A percentile compares a stretch with the other conserved stretches of the same genome.
Evolutionary conservation across 2,329 filamentous ascomycete species (phyloP).

Genomic region (Trichoderma sp.): DNA sequence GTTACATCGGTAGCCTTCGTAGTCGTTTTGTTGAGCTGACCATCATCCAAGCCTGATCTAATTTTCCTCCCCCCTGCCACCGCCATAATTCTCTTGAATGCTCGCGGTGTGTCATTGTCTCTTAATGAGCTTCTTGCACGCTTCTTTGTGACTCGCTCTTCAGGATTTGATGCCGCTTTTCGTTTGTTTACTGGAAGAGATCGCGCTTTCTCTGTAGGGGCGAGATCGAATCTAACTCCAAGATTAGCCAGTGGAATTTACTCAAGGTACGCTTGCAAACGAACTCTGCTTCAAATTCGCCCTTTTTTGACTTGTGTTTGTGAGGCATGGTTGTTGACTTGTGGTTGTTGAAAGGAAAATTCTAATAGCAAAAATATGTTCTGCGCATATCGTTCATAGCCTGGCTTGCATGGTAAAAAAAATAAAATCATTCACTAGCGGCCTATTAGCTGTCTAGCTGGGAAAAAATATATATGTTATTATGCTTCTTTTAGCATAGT

Average conservation of each 20-base stretch:
- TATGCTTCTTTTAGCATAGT: background rate
- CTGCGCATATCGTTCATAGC: background rate
- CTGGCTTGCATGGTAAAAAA: background rate
- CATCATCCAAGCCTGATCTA: slow-evolving; percentile 68
- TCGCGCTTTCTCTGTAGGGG: slow-evolving; percentile 47
- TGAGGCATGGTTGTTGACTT: slow-evolving; percentile 7
- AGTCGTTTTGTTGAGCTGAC: slow-evolving; percentile 35
- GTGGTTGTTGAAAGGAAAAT: background rate
- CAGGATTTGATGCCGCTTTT: slow-evolving; percentile 15
- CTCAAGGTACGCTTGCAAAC: background rate
- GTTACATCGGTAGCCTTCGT: slow-evolving; percentile 25
- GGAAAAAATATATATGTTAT: background rate
- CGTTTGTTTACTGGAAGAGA: slow-evolving; percentile 44
- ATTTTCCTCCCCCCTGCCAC: slow-evolving; percentile 59
- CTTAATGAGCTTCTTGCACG: slow-evolving; percentile 43
- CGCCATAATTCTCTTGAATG: slow-evolving; percentile 83
- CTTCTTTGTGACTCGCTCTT: slow-evolving; percentile 46
- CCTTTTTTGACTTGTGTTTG: slow-evolving; percentile 54
- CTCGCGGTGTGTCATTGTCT: slow-evolving; percentile 80
- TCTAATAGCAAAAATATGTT: background rate
- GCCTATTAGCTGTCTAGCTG: background rate
- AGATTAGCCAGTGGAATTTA: background rate
- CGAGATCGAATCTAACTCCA: slow-evolving; percentile 47
- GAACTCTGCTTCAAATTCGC: slow-evolving; percentile 51
- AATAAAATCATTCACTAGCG: background rate